phyloP scores from a whole-genome alignment of 2,329 filamentous ascomycete species.

The Colletotrichum destructivum region DNA sequence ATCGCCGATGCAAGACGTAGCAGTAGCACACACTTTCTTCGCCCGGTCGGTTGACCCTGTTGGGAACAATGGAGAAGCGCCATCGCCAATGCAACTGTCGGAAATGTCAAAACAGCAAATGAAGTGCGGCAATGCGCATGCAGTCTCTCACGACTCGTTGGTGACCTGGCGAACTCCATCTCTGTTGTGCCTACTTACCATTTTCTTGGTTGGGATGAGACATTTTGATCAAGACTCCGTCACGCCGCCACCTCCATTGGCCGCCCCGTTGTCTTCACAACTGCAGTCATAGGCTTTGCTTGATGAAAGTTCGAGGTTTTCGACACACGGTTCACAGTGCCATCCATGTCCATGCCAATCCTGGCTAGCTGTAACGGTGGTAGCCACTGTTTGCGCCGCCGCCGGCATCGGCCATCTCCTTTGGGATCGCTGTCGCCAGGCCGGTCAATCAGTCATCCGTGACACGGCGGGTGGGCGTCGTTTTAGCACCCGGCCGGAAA shows the following conservation, averaged over 20 bases:
- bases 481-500: conserved; percentile 15
- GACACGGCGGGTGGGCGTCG: conserved; percentile 22
- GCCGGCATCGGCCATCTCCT: conserved; percentile 29
- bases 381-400: conserved; percentile 1
- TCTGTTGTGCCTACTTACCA: neutral
- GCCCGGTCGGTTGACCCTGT: conserved; percentile 19
- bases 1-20: conserved; percentile 34
- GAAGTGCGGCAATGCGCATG: conserved; percentile 25
- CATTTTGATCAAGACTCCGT: conserved; percentile 31
- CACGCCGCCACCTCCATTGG: conserved; percentile 22
- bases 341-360: conserved; percentile 8
- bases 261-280: neutral
- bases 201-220: conserved; percentile 24
- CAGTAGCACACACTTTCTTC: neutral
- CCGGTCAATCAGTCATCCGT: conserved; percentile 13
- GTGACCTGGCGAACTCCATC: conserved; percentile 1
- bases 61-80: conserved; percentile 5
- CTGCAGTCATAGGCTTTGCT: conserved; percentile 8
- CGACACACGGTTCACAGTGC: conserved; percentile 2
- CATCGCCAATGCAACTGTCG: conserved; percentile 33
- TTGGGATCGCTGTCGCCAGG: conserved; percentile 1
- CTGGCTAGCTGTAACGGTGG: neutral
- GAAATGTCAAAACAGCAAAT: neutral
- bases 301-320: neutral
- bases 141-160: neutral